Percentiles rank a stretch among this genome's conserved stretches.
Evolutionary conservation across 257 asterid species (phyloP).

Genomic region (Lantana camara): DNA sequence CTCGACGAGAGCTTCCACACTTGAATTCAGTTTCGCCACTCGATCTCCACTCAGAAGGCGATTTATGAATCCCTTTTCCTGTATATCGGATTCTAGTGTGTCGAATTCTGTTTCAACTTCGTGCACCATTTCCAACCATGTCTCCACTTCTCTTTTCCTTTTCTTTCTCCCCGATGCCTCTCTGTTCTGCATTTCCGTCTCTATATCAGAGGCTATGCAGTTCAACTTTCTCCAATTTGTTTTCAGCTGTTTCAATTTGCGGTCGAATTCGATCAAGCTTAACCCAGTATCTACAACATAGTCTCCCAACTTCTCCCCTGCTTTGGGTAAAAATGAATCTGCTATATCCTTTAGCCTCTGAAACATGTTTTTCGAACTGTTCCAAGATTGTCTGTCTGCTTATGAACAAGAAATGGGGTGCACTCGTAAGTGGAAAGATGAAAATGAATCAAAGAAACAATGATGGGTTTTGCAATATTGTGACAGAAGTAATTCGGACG

Average conservation of each 20-base stretch:
- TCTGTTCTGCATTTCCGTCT: neutral
- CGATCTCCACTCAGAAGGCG: neutral
- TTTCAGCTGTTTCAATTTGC: neutral
- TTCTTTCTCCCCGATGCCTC: neutral
- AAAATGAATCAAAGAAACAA: neutral
- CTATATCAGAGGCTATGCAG: neutral
- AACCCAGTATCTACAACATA: neutral
- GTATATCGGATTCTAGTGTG: neutral
- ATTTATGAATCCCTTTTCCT: neutral
- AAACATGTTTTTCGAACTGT: neutral
- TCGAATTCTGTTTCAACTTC: neutral
- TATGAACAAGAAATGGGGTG: neutral
- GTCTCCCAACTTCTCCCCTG: neutral
- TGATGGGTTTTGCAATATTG: neutral
- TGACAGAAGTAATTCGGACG: no score
- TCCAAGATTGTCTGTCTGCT: neutral
- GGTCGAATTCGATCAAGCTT: neutral
- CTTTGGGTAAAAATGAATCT: neutral
- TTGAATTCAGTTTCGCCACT: neutral
- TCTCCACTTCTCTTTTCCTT: constrained; percentile 2
- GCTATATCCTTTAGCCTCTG: neutral
- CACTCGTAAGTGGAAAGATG: neutral
- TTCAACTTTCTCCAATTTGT: neutral
- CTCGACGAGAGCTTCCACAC: constrained; percentile 6
- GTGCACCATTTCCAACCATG: neutral